phyloP scores from a whole-genome alignment of 164 flowering plant genomes.

The Brasenia schreberi region DNA sequence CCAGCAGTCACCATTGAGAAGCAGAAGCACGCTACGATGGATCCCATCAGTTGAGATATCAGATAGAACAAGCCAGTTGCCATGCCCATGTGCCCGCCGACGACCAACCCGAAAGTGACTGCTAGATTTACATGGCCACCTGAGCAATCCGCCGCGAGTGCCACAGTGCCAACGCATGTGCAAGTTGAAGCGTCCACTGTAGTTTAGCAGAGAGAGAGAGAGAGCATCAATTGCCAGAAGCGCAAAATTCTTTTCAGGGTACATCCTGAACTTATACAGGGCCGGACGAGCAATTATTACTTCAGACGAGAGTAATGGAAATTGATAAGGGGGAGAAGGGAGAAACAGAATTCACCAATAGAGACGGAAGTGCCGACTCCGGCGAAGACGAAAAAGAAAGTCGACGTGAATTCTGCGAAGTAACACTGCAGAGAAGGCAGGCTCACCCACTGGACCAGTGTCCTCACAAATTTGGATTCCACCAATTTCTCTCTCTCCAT shows the following conservation, averaged over 20 bases:
- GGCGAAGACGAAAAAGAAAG: slow-evolving; percentile 62
- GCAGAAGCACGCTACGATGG: slow-evolving; percentile 56
- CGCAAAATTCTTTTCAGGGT: too few species aligned
- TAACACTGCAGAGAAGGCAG: slow-evolving; percentile 43
- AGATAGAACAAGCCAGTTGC: slow-evolving; percentile 60
- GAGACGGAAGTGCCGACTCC: slow-evolving; percentile 57
- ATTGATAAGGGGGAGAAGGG: not conserved
- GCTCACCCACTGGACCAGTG: not conserved
- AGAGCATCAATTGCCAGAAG: too few species aligned
- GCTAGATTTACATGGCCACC: slow-evolving; percentile 91
- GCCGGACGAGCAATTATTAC: too few species aligned
- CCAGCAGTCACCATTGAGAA: slow-evolving; percentile 31
- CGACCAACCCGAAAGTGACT: slow-evolving; percentile 67
- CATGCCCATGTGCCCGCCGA: slow-evolving; percentile 59
- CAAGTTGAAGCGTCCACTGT: too few species aligned
- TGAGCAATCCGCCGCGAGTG: slow-evolving; percentile 38
- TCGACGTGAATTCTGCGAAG: slow-evolving; percentile 74
- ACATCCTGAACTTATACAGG: too few species aligned
- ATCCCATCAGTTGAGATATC: slow-evolving; percentile 56
- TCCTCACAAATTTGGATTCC: not conserved
- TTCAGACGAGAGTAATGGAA: too few species aligned
- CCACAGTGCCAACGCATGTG: slow-evolving; percentile 47
- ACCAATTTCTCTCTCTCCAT: not conserved
- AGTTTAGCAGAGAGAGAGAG: too few species aligned
- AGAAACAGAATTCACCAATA: slow-evolving; percentile 22